A percentile compares a stretch with the other conserved stretches of the same genome.
phyloP scores from a whole-genome alignment of 75 land plant genomes.

The Cunninghamia lanceolata region DNA sequence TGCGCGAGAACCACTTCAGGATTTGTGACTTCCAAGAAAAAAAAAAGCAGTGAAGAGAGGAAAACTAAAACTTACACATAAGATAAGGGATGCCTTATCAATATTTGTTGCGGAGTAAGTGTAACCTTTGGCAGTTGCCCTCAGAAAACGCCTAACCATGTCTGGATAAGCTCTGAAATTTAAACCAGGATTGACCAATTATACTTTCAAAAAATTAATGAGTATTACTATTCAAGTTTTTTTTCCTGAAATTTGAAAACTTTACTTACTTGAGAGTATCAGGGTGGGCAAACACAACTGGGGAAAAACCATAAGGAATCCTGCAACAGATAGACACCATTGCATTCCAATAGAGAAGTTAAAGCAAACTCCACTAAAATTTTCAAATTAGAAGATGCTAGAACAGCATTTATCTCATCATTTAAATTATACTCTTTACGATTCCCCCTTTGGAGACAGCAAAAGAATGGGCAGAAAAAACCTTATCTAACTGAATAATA shows the following conservation, averaged over 20 bases:
- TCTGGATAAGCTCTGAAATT: slow-evolving; percentile 19
- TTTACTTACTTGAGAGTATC: slow-evolving; percentile 18
- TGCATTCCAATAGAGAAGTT: background rate
- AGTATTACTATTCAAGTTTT: background rate
- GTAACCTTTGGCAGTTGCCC: slow-evolving; percentile 17
- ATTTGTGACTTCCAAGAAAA: background rate
- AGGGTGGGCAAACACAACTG: slow-evolving; percentile 26
- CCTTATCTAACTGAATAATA: background rate
- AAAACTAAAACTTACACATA: slow-evolving; percentile 7
- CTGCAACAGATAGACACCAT: slow-evolving; percentile 8
- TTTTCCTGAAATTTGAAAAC: background rate
- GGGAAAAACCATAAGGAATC: slow-evolving; percentile 33
- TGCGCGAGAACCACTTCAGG: background rate
- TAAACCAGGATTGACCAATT: background rate
- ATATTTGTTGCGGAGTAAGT: slow-evolving; percentile 13
- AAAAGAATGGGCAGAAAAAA: background rate
- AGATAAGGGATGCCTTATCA: slow-evolving; percentile 5
- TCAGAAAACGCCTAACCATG: slow-evolving; percentile 12
- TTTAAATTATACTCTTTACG: background rate
- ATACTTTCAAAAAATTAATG: background rate
- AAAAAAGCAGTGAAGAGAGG: background rate
- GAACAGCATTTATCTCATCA: background rate
- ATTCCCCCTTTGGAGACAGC: background rate
- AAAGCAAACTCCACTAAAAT: background rate
- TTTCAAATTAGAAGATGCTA: background rate